These are phyloP conservation scores for Heliamphora exappendiculata DNA, from an alignment of 148 eudicot genomes.

Conservation along the genomic window DNA sequence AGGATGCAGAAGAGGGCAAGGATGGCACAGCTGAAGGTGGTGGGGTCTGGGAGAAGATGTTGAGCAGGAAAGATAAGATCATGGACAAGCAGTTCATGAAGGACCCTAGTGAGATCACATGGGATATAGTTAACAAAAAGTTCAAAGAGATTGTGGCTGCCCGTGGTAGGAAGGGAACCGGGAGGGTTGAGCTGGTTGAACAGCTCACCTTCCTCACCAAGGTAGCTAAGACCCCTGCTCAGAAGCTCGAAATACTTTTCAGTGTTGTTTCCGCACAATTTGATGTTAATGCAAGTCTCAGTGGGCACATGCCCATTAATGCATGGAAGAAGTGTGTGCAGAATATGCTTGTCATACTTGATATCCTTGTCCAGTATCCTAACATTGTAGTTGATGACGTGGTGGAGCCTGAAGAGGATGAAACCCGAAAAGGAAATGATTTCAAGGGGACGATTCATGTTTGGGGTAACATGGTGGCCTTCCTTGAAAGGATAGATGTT, in stretches of 20 bases:
- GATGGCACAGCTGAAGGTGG: slow-evolving; percentile 19
- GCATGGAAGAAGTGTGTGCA: slow-evolving; percentile 89
- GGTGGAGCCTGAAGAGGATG: slow-evolving; percentile 80
- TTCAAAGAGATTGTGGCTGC: slow-evolving; percentile 75
- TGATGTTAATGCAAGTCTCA: slow-evolving; percentile 74
- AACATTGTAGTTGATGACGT: slow-evolving; percentile 77
- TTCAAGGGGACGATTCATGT: slow-evolving; percentile 61
- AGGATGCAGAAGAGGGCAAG: slow-evolving; percentile 24
- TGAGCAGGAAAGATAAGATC: slow-evolving; percentile 57
- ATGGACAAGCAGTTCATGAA: slow-evolving; percentile 32
- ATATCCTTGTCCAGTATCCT: slow-evolving; percentile 57
- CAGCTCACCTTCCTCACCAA: slow-evolving; percentile 81
- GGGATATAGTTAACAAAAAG: slow-evolving; percentile 83
- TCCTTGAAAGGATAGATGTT: slow-evolving; percentile 73
- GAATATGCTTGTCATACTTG: slow-evolving; percentile 65
- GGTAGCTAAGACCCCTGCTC: slow-evolving; percentile 95
- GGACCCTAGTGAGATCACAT: slow-evolving; percentile 30
- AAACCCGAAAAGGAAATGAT: slow-evolving; percentile 71
- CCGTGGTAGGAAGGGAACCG: slow-evolving; percentile 87
- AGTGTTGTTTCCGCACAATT: slow-evolving; percentile 85
- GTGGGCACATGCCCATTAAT: slow-evolving; percentile 73
- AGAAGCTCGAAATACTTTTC: slow-evolving; percentile 83
- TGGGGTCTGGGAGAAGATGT: slow-evolving; percentile 47
- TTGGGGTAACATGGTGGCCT: slow-evolving; percentile 92
- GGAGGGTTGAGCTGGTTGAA: slow-evolving; percentile 79